Conservation (phyloP, 2,329 filamentous ascomycete genomes). For the Phialophora macrospora region DNA sequence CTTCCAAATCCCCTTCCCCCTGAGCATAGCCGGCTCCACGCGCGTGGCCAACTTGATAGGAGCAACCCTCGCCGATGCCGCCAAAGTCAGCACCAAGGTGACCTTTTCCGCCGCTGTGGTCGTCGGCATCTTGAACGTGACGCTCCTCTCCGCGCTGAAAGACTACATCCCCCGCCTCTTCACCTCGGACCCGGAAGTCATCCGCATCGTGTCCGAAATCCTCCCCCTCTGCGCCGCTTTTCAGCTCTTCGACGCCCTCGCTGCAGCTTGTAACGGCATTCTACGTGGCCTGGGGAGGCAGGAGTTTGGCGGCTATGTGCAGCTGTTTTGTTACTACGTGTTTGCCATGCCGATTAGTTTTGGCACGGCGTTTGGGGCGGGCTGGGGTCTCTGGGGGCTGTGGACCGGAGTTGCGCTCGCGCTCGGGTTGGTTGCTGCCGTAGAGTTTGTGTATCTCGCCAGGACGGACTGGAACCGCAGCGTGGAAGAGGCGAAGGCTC, state of each 20-base stretch:
- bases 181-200: constrained; percentile 73
- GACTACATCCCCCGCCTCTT: constrained; percentile 77
- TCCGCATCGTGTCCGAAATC: constrained; percentile 68
- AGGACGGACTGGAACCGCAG: constrained; percentile 62
- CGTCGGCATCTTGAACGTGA: constrained; percentile 79
- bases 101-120: constrained; percentile 68
- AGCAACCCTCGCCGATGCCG: constrained; percentile 78
- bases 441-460: constrained; percentile 63
- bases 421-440: constrained; percentile 60
- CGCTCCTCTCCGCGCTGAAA: constrained; percentile 70
- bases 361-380: constrained; percentile 73
- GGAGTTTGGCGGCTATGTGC: constrained; percentile 86
- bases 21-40: constrained; percentile 86
- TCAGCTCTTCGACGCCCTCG: constrained; percentile 84
- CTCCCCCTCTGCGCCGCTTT: constrained; percentile 84
- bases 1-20: constrained; percentile 90
- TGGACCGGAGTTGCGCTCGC: constrained; percentile 81
- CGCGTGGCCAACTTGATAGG: constrained; percentile 91
- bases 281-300: constrained; percentile 87
- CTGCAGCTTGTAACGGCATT: constrained; percentile 79
- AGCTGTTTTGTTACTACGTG: constrained; percentile 82
- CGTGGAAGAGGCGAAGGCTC: constrained; percentile 63
- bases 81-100: constrained; percentile 79
- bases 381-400: constrained; percentile 77
- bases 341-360: constrained; percentile 86